phyloP scores from a whole-genome alignment of 1,284 basidiomycete species.

The Fomitopsis palustris region DNA sequence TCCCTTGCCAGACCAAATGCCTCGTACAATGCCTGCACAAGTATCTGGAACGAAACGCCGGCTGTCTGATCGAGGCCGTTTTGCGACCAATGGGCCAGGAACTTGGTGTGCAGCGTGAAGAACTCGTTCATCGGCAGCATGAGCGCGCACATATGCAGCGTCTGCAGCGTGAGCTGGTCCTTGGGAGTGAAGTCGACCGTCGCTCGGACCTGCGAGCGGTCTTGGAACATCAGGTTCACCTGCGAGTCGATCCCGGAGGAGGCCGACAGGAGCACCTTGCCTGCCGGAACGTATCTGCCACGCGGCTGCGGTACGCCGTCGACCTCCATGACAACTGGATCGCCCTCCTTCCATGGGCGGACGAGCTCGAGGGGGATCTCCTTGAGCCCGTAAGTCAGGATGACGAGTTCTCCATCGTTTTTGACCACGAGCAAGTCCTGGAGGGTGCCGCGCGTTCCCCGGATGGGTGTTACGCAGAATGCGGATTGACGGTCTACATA shows the following conservation, averaged over 20 bases:
- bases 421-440: constrained; percentile 69
- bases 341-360: constrained; percentile 31
- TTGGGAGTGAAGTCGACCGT: constrained; percentile 26
- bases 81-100: constrained; percentile 55
- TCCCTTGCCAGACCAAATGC: constrained; percentile 34
- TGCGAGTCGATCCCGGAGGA: constrained; percentile 23
- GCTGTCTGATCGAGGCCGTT: constrained; percentile 37
- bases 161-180: constrained; percentile 48
- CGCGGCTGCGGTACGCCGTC: constrained; percentile 5
- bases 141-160: constrained; percentile 58
- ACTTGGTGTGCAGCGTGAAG: constrained; percentile 52
- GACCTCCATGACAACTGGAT: constrained; percentile 34
- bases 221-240: constrained; percentile 22
- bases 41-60: constrained; percentile 53
- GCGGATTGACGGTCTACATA: constrained; percentile 41
- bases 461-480: constrained; percentile 52
- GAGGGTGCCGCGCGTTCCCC: constrained; percentile 56
- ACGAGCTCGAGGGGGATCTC: constrained; percentile 39
- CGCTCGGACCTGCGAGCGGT: constrained; percentile 17
- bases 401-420: constrained; percentile 43
- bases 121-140: constrained; percentile 52
- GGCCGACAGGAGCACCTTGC: constrained; percentile 13
- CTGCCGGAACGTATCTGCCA: not conserved
- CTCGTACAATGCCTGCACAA: constrained; percentile 47
- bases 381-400: constrained; percentile 60